These are phyloP conservation scores for Citrus inodora DNA, from an alignment of 345 rosid genomes.

Conservation along the genomic window DNA sequence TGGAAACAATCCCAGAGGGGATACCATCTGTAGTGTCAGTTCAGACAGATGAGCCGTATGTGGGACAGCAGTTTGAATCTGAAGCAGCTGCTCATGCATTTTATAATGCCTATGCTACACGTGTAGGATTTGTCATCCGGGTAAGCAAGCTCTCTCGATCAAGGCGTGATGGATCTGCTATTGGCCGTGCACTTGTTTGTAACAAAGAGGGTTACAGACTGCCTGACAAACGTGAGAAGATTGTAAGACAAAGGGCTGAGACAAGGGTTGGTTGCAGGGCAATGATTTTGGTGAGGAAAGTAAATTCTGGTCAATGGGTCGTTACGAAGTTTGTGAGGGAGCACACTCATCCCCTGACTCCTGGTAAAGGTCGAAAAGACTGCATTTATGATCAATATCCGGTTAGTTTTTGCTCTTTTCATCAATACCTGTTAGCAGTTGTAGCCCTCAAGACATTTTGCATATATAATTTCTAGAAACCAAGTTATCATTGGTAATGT, in stretches of 20 bases:
- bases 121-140: constrained; percentile 82
- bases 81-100: constrained; percentile 94
- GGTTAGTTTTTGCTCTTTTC: constrained; percentile 48
- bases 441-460: neutral
- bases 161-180: constrained; percentile 90
- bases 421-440: neutral
- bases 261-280: constrained; percentile 99
- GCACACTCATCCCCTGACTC: constrained; percentile 79
- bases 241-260: constrained; percentile 93
- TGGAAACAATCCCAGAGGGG: constrained; percentile 27
- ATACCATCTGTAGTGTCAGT: constrained; percentile 30
- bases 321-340: constrained; percentile 89
- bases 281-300: constrained; percentile 94
- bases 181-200: constrained; percentile 95
- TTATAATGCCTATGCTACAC: constrained; percentile 84
- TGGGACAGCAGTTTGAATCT: constrained; percentile 90
- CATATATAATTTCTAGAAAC: neutral
- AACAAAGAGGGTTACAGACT: constrained; percentile 93
- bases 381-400: constrained; percentile 97
- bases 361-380: constrained; percentile 88
- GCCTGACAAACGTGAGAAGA: constrained; percentile 90
- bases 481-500: neutral
- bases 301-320: constrained; percentile 89
- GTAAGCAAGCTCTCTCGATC: constrained; percentile 98
- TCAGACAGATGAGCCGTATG: constrained; percentile 62